These are phyloP conservation scores for Hippophae tibetana DNA, from an alignment of 306 rosid species.

Conservation along the genomic window DNA sequence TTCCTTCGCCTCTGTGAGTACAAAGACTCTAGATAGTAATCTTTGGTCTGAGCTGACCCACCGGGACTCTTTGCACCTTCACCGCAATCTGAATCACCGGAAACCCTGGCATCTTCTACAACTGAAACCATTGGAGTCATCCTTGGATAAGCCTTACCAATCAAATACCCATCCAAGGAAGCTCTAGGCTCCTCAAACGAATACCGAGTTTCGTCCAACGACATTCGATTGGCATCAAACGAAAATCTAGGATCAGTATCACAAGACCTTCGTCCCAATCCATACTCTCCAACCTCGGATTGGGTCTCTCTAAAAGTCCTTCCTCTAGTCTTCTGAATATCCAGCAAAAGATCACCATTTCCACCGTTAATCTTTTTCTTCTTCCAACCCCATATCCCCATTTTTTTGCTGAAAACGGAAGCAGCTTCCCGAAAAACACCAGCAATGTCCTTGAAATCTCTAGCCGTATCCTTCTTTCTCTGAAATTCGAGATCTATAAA, in stretches of 20 bases:
- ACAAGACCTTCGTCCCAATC: slow-evolving; percentile 72
- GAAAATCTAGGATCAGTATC: slow-evolving; percentile 83
- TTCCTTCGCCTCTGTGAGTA: slow-evolving; percentile 39
- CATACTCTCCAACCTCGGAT: slow-evolving; percentile 75
- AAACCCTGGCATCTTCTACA: slow-evolving; percentile 35
- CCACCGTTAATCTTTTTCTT: slow-evolving; percentile 29
- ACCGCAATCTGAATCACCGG: slow-evolving; percentile 23
- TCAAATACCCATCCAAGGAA: slow-evolving; percentile 87
- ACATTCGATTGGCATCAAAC: slow-evolving; percentile 48
- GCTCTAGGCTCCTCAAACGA: slow-evolving; percentile 77
- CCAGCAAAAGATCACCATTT: slow-evolving; percentile 13
- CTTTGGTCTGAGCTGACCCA: slow-evolving; percentile 73
- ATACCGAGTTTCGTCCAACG: slow-evolving; percentile 46
- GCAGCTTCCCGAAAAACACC: slow-evolving; percentile 68
- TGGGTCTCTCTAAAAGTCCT: slow-evolving; percentile 50
- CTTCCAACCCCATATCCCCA: slow-evolving; percentile 66
- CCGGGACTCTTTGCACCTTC: slow-evolving; percentile 58
- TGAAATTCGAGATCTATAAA: slow-evolving; percentile 87
- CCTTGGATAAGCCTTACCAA: slow-evolving; percentile 52
- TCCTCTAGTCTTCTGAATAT: slow-evolving; percentile 13
- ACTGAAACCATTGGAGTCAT: slow-evolving; percentile 57
- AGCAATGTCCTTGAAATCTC: slow-evolving; percentile 60
- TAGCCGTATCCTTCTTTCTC: slow-evolving; percentile 44
- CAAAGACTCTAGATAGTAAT: slow-evolving; percentile 47
- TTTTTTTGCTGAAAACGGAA: slow-evolving; percentile 52